Base-by-base conservation (phyloP, 306 rosid species). In the Rosa rugosa region DNA sequence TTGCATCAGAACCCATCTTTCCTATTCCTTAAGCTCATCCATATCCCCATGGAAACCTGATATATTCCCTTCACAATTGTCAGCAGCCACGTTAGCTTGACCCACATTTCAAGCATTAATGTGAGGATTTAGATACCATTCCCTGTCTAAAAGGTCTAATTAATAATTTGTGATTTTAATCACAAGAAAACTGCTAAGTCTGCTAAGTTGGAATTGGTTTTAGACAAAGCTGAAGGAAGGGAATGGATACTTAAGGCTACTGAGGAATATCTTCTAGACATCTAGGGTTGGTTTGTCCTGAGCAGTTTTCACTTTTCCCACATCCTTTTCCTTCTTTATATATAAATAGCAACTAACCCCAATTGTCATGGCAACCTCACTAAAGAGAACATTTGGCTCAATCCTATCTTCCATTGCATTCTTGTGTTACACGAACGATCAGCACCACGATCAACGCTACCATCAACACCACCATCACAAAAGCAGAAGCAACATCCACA, bases 191-290 rank as follows among this genome's bases (percentile, higher is more conserved):
- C 73, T 75, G 73, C 62, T 56, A 53, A 22, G 11, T 77, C 71
- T 75, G 71, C 60, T 50, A 65, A 22, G 18, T 80, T 81, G 83
- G 67, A 50, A 45, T 81, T 49, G 76, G 63, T 41, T 80, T 71
- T 79, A 46, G 65, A 74, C 44, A 77, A 76, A 68, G 79, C 69
- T 80, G 25, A 73, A 72, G 90, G 87, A 78, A 86, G 81, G 80
- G 78, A 75, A 81, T 80, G 75, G 85, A 75, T 64, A 9, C 42
- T 34, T 8, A 69, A 84, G 84, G 82, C 83, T 72, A 62, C 56
- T 74, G 78, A 70, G 51, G 97, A 94, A 92, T 92, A 90, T 94
- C 89, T 92, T 94, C 90, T 68, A 65, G 86, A 68, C 89, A 90
- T 94, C 90, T 68, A 65, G 86, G 69, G 77, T 47, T 62, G 82